Evolutionary conservation across 2,329 filamentous ascomycete species (phyloP), one percentile per base, ranked within the genome.

Genomic region (Fusarium anthophilum): DNA sequence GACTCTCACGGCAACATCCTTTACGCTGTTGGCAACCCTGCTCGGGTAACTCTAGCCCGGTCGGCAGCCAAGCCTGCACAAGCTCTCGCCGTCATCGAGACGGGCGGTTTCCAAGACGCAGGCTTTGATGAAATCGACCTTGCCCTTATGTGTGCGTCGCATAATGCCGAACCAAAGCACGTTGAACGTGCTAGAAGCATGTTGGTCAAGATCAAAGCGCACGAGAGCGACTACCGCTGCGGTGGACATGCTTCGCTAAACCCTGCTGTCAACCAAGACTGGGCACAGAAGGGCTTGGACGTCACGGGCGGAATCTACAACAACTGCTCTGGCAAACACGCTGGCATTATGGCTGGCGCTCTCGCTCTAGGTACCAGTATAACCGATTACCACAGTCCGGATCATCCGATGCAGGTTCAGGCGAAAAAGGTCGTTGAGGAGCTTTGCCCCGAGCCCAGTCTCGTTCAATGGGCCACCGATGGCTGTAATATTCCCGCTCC

Each of bases 111-210:
- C 24, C 12, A 47, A 20, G 8, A 20, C 1, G 44, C 44, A 47
- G 24, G 44, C 3, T 47, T 47, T 7, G 24, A 47, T 10, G 44
- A 47, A 3, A 47, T 28, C 18, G 44, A 28, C 24, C 44, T 47
- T 28, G 44, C 44, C 18, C 24, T 47, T 8, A 22, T 28, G 24
- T 47, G 44, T 7, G 44, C 44, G 13, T 47, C 44, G 12, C 44
- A 47, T 3, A 47, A 28, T 15, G 44, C 24, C 1, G 44, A 47
- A 28, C 0, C 1, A 14, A 22, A 8, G 3, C 24, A 47, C 5
- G 24, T 47, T 6, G 24, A 22, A 22, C 44, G 44, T 11, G 44
- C 24, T 47, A 22, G 8, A 28, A 15, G 18, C 8, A 47, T 47
- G 24, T 22, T 47, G 18, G 4, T 10, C 8, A 47, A 28, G 6